Evolutionary conservation across 2,329 filamentous ascomycete genomes (phyloP), one percentile per base, ranked within the genome.

Genomic region (Coniochaeta hoffmannii): DNA sequence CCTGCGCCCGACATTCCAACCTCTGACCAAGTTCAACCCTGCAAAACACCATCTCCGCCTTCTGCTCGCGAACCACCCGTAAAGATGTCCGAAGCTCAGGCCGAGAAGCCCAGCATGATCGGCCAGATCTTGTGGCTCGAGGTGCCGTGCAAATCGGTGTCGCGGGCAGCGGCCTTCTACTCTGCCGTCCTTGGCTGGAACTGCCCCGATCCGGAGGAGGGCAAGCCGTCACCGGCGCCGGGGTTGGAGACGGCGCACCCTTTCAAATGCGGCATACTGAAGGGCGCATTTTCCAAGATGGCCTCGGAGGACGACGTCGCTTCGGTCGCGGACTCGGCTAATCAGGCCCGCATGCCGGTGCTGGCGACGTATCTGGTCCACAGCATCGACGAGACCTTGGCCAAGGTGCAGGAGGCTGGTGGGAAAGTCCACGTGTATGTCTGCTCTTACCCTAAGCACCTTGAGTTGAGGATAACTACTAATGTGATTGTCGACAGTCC

Each of bases 81-180:
- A 19, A 46, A 19, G 11, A 46, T 46, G 41, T 46, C 41, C 22
- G 41, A 46, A 46, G 41, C 22, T 15, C 41, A 46, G 26, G 11
- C 41, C 24, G 22, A 28, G 15, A 46, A 46, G 22, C 41, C 41
- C 24, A 46, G 41, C 41, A 46, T 46, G 41, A 28, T 46, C 28
- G 70, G 70, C 56, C 64, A 72, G 52, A 66, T 71, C 50, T 70
- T 65, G 61, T 75, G 70, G 69, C 66, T 71, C 49, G 68, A 74
- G 55, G 60, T 75, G 14, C 71, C 71, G n/a, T 68, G 69, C 53
- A 62, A 58, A 28, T 64, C 72, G 58, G 56, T 71, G 14, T 50
- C 57, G 30, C 65, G 71, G 30, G 72, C 68, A 54, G 64, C 66
- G 46, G 65, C 64, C 38, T 73, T 76, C 62, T 74, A 73, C 58